phyloP scores from a whole-genome alignment of 108 stramenopile species.

The Aurantiochytrium sp. region DNA sequence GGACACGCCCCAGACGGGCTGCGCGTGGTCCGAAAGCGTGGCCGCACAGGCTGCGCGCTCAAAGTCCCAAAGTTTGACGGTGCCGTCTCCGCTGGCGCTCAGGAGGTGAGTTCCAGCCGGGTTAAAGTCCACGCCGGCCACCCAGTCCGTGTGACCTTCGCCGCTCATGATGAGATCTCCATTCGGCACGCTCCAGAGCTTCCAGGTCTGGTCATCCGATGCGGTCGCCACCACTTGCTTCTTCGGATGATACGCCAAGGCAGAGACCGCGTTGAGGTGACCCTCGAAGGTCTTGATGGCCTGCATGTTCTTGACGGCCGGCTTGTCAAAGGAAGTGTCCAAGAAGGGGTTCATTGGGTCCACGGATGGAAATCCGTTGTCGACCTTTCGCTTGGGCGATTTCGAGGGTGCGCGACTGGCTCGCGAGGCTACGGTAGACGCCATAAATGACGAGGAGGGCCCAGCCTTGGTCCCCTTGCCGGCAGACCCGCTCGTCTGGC shows the following conservation, averaged over 20 bases:
- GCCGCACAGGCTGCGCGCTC: slow-evolving; percentile 46
- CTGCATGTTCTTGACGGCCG: slow-evolving; percentile 44
- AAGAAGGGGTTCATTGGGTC: slow-evolving; percentile 52
- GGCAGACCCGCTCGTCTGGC: background rate
- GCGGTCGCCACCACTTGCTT: slow-evolving; percentile 58
- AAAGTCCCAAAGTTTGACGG: slow-evolving; percentile 68
- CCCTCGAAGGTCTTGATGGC: slow-evolving; percentile 53
- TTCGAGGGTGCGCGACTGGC: background rate
- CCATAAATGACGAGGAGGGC: background rate
- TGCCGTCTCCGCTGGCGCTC: slow-evolving; percentile 54
- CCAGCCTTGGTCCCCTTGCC: background rate
- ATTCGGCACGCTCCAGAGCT: slow-evolving; percentile 60
- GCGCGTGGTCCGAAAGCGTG: slow-evolving; percentile 64
- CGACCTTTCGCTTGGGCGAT: slow-evolving; percentile 32
- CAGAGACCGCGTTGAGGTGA: slow-evolving; percentile 56
- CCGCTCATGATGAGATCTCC: slow-evolving; percentile 64
- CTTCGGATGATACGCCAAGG: slow-evolving; percentile 60
- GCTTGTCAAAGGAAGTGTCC: slow-evolving; percentile 45
- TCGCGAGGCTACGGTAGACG: background rate
- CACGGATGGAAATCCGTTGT: slow-evolving; percentile 37
- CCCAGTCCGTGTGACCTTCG: slow-evolving; percentile 61
- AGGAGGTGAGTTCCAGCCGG: slow-evolving; percentile 60
- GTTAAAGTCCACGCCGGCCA: slow-evolving; percentile 59
- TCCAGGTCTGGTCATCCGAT: slow-evolving; percentile 64
- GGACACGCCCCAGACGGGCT: slow-evolving; percentile 59